A percentile compares a stretch with the other conserved stretches of the same genome.
phyloP scores from a whole-genome alignment of 768 basidiomycete genomes.

The Xerocomellus dryophilus region DNA sequence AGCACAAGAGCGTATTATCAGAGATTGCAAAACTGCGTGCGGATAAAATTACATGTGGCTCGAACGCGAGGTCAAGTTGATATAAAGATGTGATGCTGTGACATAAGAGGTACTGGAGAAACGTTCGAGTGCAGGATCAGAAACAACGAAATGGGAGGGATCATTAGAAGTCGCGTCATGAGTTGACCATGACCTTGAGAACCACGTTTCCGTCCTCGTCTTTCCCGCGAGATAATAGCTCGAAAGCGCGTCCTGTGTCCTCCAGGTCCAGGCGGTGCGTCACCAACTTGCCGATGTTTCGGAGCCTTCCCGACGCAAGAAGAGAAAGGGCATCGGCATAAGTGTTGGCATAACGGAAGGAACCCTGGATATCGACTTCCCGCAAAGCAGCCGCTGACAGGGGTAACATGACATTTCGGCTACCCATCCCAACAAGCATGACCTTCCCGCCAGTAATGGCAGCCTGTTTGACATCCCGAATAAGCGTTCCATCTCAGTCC shows the following conservation, averaged over 20 bases:
- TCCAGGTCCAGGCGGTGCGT: conserved; percentile 72
- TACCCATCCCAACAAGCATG: conserved; percentile 95
- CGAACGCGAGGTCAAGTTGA: conserved; percentile 7
- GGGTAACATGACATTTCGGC: conserved; percentile 78
- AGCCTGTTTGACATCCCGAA: conserved; percentile 45
- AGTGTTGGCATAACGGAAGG: conserved; percentile 88
- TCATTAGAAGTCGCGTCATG: conserved; percentile 20
- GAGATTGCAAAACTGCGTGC: conserved; percentile 7
- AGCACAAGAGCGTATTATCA: conserved; percentile 3
- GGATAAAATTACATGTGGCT: conserved; percentile 27
- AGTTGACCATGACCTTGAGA: conserved; percentile 82
- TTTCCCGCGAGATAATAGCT: conserved; percentile 70
- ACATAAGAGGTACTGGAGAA: conserved; percentile 11
- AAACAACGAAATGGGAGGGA: conserved; percentile 1
- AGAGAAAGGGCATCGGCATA: conserved; percentile 84
- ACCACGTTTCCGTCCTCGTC: conserved; percentile 82
- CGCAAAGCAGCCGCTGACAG: conserved; percentile 77
- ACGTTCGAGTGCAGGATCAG: conserved; percentile 6
- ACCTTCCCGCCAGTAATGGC: conserved; percentile 85
- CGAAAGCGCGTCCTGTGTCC: conserved; percentile 72
- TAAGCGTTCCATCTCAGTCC: conserved; percentile 12
- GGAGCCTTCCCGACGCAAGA: conserved; percentile 61
- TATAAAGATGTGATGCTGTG: conserved; percentile 12
- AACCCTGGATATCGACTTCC: conserved; percentile 90
- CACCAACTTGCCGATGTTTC: conserved; percentile 67